Conservation (phyloP, 495 filamentous ascomycete species). For the Tuber borchii region DNA sequence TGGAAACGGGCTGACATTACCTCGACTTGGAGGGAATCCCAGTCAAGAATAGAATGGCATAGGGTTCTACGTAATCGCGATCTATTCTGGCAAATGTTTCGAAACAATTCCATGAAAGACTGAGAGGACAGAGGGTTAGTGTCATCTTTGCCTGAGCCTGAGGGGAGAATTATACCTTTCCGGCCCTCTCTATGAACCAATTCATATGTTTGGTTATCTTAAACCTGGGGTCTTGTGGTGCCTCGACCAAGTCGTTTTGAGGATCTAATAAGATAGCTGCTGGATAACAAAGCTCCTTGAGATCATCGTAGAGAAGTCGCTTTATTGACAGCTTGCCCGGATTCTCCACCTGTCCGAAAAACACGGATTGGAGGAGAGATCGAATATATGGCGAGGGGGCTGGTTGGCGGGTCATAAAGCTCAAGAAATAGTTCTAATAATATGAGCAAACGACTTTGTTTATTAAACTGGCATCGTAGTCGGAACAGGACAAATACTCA, state of each 20-base stretch:
- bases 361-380: constrained; percentile 66
- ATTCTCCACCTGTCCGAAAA: constrained; percentile 64
- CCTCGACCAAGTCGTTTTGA: constrained; percentile 65
- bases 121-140: constrained; percentile 42
- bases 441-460: constrained; percentile 12
- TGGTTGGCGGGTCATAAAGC: constrained; percentile 70
- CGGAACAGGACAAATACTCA: constrained; percentile 43
- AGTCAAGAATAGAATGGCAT: constrained; percentile 71
- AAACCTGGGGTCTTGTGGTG: constrained; percentile 67
- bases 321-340: constrained; percentile 61
- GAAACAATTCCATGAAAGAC: constrained; percentile 74
- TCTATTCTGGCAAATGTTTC: constrained; percentile 79
- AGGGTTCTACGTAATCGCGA: constrained; percentile 78
- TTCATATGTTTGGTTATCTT: constrained; percentile 73
- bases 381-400: constrained; percentile 79
- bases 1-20: constrained; percentile 42
- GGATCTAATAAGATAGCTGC: constrained; percentile 63
- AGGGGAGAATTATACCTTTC: constrained; percentile 34
- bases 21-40: constrained; percentile 78
- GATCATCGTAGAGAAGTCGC: constrained; percentile 69
- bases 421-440: constrained; percentile 58
- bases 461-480: not conserved
- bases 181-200: constrained; percentile 65
- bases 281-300: constrained; percentile 69
- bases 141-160: not conserved